Base-by-base conservation (phyloP, 2,329 filamentous ascomycete genomes). In the Penicillium fuscoglaucum region DNA sequence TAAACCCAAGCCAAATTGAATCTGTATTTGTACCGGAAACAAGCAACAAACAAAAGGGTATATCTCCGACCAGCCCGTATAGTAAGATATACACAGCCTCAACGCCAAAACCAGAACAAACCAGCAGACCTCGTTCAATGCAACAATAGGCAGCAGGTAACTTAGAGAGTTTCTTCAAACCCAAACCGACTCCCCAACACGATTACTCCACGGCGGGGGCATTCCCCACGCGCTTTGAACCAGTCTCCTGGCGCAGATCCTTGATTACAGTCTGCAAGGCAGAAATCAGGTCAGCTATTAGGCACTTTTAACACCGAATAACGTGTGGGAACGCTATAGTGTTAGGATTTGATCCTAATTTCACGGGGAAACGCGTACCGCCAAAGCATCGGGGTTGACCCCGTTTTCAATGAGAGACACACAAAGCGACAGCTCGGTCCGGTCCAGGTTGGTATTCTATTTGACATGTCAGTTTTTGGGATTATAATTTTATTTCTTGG, bases 371-470 rank as follows among this genome's bases (percentile, higher is more conserved):
- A 39, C 37, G 79, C 91, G 71, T 83, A 98, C 95, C 26, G 93
- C 93, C 33, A 99, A 81, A 1, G 93, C 95, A 74, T 98, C 93
- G 0, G 95, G 95, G 72, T 96, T 96, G 31, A 98, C 91, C 15
- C 95, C 95, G 71, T 96, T 96, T 77, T 99, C 95, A 67, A 99
- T 96, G 75, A 99, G 84, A 54, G 92, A 96, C 60, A 98, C 93
- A 76, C 95, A 99, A 62, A 97, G 90, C 3, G 93, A 96, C 19
- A 99, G 82, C 21, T 93, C 92, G 54, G 92, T 89, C 33, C 93
- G 87, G 75, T 97, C 93, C 46, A 99, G 87, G 64, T 96, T 86
- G 61, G 93, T 96, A 78, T 98, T 97, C 93, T 98, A 60, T 17
- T 37, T n/a, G 4, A 10, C 2, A 13, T 21, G 39, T 51, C 10